Evolutionary conservation across 73 alveolate species (phyloP), one percentile per base, ranked within the genome.

Genomic region (Durusdinium trenchii): DNA sequence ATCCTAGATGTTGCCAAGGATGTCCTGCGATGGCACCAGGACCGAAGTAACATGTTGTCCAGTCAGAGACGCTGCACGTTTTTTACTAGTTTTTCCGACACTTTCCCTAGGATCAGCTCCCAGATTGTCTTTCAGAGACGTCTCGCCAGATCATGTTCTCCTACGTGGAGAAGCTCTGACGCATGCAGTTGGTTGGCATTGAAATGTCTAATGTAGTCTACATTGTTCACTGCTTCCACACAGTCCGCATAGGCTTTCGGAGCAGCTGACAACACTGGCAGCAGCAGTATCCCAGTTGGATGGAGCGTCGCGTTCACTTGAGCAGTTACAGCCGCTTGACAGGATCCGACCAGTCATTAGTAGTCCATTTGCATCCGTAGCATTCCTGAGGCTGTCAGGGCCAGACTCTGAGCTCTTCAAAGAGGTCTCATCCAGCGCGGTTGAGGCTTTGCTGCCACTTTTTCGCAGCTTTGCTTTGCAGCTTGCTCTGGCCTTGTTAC

Each of bases 11-110:
- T 1, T 20, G 60, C 95, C 30, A 14, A 91, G 98, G 98, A 67
- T n/a, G 98, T 91, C 10, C 61, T 69, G 54, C 98, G 78, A 35
- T 91, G 98, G 98, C 98, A 52, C 60, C 38, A 91, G 98, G 98
- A 91, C 54, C 12, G 89, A 32, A 10, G 76, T 20, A 12, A 40
- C 40, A 26, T 62, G 76, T 10, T 62, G 76, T 26, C 7, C 38
- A 62, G 32, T 6, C 43, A 62, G 7, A 5, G 76, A 26, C 32
- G 16, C 43, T 38, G 18, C 40, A 62, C 76, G 32, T 62, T 6
- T 9, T 62, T 23, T 4, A 62, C 5, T 62, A 40, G 7, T 62
- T 35, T 9, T 62, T 9, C 73, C 30, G 73, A 1, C 30, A 32
- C 3, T 60, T 23, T 7, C 61, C 36, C 40, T 54, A 91, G 98